Percentiles rank a stretch among this genome's conserved stretches.
These are phyloP conservation scores for Primulina tabacum DNA, from an alignment of 257 asterid species.

Conservation along the genomic window DNA sequence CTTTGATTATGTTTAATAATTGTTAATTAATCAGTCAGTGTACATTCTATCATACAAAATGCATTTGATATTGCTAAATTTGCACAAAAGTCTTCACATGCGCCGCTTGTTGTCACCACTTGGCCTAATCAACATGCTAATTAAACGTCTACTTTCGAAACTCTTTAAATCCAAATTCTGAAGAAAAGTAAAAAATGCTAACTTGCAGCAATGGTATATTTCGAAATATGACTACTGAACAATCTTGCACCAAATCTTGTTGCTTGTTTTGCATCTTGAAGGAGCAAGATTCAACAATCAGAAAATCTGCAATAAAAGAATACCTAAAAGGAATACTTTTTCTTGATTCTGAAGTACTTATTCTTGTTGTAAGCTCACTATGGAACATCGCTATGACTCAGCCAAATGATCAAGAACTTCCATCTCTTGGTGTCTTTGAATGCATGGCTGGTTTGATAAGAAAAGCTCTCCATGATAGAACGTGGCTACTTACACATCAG, in stretches of 20 bases:
- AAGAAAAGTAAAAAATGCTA: constrained; percentile 21
- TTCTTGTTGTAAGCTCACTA: constrained; percentile 58
- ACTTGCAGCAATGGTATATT: constrained; percentile 1
- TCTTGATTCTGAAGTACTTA: constrained; percentile 54
- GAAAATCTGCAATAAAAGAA: constrained; percentile 34
- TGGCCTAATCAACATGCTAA: constrained; percentile 33
- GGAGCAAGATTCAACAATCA: constrained; percentile 41
- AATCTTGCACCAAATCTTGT: constrained; percentile 29
- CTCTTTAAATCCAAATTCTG: constrained; percentile 26
- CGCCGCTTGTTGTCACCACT: constrained; percentile 31
- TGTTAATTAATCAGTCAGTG: background rate
- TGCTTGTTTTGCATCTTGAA: constrained; percentile 78
- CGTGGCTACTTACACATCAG: constrained; percentile 59
- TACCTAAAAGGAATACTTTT: constrained; percentile 39
- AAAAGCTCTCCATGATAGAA: constrained; percentile 40
- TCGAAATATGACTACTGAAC: constrained; percentile 30
- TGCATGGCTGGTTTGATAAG: constrained; percentile 59
- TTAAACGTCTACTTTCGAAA: constrained; percentile 18
- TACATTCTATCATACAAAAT: background rate
- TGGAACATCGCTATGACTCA: constrained; percentile 76
- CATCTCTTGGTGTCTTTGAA: constrained; percentile 59
- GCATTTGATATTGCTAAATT: constrained; percentile 16
- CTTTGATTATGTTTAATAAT: background rate
- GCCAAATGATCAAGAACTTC: constrained; percentile 55
- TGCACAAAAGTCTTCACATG: constrained; percentile 28